These are phyloP conservation scores for Macrolepiota dolichaula DNA, from an alignment of 768 basidiomycete species.

Conservation along the genomic window DNA sequence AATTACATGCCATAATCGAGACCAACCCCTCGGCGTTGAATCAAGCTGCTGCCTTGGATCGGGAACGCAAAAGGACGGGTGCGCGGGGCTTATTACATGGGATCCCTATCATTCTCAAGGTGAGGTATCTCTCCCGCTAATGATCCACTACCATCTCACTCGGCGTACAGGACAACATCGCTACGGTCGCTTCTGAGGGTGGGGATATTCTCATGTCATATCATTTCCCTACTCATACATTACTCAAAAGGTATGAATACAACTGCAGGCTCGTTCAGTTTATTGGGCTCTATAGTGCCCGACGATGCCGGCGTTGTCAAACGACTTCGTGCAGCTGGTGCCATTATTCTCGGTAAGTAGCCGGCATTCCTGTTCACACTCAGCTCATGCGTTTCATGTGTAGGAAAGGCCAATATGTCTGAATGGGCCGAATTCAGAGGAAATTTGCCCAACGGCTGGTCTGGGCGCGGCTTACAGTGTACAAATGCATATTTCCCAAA, in stretches of 20 bases:
- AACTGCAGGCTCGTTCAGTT: slow-evolving; percentile 41
- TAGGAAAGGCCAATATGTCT: slow-evolving; percentile 51
- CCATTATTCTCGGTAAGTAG: slow-evolving; percentile 38
- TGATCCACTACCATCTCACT: background rate
- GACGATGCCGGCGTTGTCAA: slow-evolving; percentile 45
- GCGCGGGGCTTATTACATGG: slow-evolving; percentile 50
- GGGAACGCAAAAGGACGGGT: slow-evolving; percentile 37
- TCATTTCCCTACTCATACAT: background rate
- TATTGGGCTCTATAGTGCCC: slow-evolving; percentile 40
- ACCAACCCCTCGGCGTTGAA: slow-evolving; percentile 48
- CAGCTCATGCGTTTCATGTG: background rate
- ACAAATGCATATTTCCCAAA: slow-evolving; percentile 48
- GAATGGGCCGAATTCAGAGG: slow-evolving; percentile 52
- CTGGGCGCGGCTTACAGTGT: slow-evolving; percentile 50
- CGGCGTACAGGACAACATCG: slow-evolving; percentile 40
- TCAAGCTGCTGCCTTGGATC: slow-evolving; percentile 49
- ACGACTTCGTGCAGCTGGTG: slow-evolving; percentile 38
- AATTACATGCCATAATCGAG: slow-evolving; percentile 57
- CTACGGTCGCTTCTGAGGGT: slow-evolving; percentile 43
- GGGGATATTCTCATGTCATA: background rate
- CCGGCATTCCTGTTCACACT: background rate
- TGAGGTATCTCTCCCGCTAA: slow-evolving; percentile 6
- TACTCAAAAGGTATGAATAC: slow-evolving; percentile 38
- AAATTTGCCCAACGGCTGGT: slow-evolving; percentile 48
- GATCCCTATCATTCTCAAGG: slow-evolving; percentile 51